A percentile compares a stretch with the other conserved stretches of the same genome.
Evolutionary conservation across 192 early-diverging fungal genomes (phyloP).

Genomic region (Podila epigama): DNA sequence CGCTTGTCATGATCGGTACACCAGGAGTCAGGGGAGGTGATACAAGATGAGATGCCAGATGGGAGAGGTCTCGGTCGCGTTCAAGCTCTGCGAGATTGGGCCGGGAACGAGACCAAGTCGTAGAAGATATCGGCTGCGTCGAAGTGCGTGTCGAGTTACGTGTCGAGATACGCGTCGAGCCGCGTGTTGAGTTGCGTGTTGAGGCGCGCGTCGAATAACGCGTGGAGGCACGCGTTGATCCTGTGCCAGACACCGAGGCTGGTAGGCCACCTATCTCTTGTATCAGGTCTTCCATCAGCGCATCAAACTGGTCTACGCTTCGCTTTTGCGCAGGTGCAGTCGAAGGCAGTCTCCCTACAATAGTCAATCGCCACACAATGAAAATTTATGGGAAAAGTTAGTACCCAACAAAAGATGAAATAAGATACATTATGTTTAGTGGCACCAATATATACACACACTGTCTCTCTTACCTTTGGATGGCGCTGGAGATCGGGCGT

Average conservation of each 20-base stretch:
- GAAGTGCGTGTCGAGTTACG: constrained; percentile 21
- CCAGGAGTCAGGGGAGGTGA: constrained; percentile 44
- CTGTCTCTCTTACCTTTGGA: constrained; percentile 6
- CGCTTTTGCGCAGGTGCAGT: constrained; percentile 16
- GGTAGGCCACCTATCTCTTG: constrained; percentile 50
- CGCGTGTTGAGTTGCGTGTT: constrained; percentile 3
- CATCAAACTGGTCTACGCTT: constrained; percentile 39
- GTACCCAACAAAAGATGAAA: background rate
- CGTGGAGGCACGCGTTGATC: too few relatives aligned
- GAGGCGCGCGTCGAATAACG: too few relatives aligned
- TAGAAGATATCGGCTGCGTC: constrained; percentile 15
- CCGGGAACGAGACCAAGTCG: constrained; percentile 29
- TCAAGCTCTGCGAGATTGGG: constrained; percentile 37
- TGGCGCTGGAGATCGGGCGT: constrained; percentile 15
- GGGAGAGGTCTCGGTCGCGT: background rate
- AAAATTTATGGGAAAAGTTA: background rate
- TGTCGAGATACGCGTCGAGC: background rate
- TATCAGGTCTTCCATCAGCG: constrained; percentile 52
- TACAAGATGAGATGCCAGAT: background rate
- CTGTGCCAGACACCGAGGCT: constrained; percentile 11
- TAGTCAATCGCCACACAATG: background rate
- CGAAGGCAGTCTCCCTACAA: constrained; percentile 12
- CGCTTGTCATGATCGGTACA: constrained; percentile 4
- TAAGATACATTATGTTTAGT: background rate
- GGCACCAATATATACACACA: background rate